Evolutionary conservation across 768 basidiomycete genomes (phyloP).

Genomic region (Kwoniella bestiolae): DNA sequence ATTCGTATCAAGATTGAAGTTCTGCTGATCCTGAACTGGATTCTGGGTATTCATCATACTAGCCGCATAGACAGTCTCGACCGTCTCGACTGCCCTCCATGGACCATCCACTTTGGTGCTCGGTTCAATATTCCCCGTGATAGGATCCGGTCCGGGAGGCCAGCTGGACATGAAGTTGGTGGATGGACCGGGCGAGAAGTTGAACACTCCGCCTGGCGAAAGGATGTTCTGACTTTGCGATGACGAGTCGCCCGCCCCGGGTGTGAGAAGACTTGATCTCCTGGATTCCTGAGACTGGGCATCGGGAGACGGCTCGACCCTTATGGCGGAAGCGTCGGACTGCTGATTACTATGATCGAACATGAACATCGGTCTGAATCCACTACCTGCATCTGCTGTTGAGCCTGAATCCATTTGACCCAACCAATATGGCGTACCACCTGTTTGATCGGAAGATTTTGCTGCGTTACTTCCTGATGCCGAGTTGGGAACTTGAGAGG

Average conservation of each 20-base stretch:
- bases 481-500: constrained; percentile 20
- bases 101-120: constrained; percentile 31
- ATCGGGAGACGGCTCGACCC: constrained; percentile 3
- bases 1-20: not conserved
- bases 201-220: constrained; percentile 47
- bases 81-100: constrained; percentile 40
- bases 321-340: not conserved
- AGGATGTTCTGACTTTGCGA: constrained; percentile 21
- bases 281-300: constrained; percentile 11
- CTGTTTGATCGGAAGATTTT: not conserved
- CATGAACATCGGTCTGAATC: constrained; percentile 19
- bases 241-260: not conserved
- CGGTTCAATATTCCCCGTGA: constrained; percentile 17
- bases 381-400: not conserved
- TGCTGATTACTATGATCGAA: constrained; percentile 5
- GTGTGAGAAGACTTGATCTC: constrained; percentile 13
- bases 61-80: constrained; percentile 23
- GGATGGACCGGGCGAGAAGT: constrained; percentile 45
- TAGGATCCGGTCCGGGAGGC: constrained; percentile 22
- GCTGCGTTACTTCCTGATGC: not conserved
- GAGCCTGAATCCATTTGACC: not conserved
- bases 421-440: constrained; percentile 10
- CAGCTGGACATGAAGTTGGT: constrained; percentile 21
- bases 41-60: constrained; percentile 8
- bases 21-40: constrained; percentile 1